These are phyloP conservation scores for Populus ilicifolia DNA, from an alignment of 345 rosid species.

Conservation along the genomic window DNA sequence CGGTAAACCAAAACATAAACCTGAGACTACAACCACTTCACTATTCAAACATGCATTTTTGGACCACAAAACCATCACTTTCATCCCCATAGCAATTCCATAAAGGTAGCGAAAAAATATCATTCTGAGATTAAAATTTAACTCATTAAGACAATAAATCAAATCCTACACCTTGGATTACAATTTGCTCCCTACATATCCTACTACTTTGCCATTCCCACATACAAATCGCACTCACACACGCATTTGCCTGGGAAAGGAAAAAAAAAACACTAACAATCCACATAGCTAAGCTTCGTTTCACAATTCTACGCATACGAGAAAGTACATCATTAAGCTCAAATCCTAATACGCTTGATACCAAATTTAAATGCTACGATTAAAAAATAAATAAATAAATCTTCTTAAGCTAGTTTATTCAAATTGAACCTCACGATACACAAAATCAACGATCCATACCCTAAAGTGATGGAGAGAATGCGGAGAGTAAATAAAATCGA, in stretches of 20 bases:
- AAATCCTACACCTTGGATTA: neutral
- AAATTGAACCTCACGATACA: neutral
- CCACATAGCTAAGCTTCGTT: neutral
- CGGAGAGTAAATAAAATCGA: neutral
- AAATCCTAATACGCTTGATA: neutral
- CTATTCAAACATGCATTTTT: neutral
- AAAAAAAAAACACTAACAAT: neutral
- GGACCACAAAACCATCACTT: neutral
- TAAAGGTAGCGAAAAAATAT: neutral
- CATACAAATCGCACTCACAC: too few species aligned
- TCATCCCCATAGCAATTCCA: neutral
- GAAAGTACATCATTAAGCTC: neutral
- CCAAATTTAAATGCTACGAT: neutral
- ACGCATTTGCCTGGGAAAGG: too few species aligned
- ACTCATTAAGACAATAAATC: neutral
- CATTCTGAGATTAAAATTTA: too few species aligned
- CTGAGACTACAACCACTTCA: neutral
- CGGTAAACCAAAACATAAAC: neutral
- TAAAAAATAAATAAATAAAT: neutral
- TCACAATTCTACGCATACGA: neutral
- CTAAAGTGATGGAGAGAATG: neutral
- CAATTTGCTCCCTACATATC: too few species aligned
- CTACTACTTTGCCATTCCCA: too few species aligned
- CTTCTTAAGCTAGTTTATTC: neutral
- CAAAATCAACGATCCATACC: conserved; percentile 12